A percentile compares a stretch with the other conserved stretches of the same genome.
Conservation (phyloP, 306 rosid genomes). For the Vigna hirtella region DNA sequence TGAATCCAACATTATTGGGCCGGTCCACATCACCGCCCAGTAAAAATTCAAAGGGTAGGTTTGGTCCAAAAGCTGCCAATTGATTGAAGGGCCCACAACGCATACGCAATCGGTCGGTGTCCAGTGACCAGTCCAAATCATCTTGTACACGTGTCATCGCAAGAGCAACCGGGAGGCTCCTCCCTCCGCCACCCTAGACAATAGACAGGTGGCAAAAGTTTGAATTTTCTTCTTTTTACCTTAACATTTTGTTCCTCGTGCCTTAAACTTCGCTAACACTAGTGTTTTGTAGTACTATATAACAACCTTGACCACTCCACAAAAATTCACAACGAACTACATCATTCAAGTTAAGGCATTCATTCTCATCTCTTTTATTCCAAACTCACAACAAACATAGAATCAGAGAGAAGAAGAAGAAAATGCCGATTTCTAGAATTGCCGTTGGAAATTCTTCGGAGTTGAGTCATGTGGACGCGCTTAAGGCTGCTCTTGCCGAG, state of each 20-base stretch:
- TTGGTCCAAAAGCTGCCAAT: slow-evolving; percentile 36
- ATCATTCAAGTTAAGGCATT: neutral
- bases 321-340: neutral
- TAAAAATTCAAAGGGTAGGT: slow-evolving; percentile 55
- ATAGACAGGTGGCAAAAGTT: slow-evolving; percentile 33
- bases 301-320: slow-evolving; percentile 4
- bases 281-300: slow-evolving; percentile 40
- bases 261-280: neutral
- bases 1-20: slow-evolving; percentile 38
- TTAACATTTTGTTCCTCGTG: neutral
- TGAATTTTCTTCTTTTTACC: slow-evolving; percentile 24
- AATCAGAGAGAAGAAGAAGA: neutral
- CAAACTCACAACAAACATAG: neutral
- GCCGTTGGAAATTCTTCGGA: slow-evolving; percentile 60
- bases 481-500: slow-evolving; percentile 74
- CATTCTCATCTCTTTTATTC: neutral
- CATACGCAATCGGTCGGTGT: slow-evolving; percentile 30
- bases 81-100: slow-evolving; percentile 54
- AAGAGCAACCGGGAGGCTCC: slow-evolving; percentile 53
- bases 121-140: slow-evolving; percentile 44
- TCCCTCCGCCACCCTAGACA: neutral
- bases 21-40: slow-evolving; percentile 42
- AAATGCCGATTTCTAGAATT: slow-evolving; percentile 66
- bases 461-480: slow-evolving; percentile 50
- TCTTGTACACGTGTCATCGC: slow-evolving; percentile 57